Evolutionary conservation across 106 monocot genomes (phyloP).

Genomic region (Acorus gramineus): DNA sequence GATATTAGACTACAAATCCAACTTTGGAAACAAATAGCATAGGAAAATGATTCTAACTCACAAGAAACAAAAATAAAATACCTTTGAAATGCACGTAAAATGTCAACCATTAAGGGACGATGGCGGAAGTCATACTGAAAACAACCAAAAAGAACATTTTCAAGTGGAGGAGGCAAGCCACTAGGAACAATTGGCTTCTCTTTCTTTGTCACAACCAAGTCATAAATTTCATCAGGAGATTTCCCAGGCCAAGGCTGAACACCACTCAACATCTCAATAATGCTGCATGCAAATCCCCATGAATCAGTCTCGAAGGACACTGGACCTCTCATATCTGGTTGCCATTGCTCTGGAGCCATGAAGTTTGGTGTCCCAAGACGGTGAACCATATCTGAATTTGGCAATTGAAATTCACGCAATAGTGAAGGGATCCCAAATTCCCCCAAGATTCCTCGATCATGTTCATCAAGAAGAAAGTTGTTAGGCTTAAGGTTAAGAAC

Average conservation of each 20-base stretch:
- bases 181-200: slow-evolving; percentile 65
- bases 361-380: slow-evolving; percentile 73
- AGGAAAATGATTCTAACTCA: not conserved
- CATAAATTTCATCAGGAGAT: slow-evolving; percentile 51
- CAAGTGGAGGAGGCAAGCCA: slow-evolving; percentile 53
- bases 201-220: slow-evolving; percentile 56
- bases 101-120: slow-evolving; percentile 67
- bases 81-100: slow-evolving; percentile 63
- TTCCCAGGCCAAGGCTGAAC: slow-evolving; percentile 54
- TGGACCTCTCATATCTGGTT: slow-evolving; percentile 71
- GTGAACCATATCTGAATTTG: slow-evolving; percentile 39
- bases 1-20: not conserved
- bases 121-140: slow-evolving; percentile 76
- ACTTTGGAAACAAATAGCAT: not conserved
- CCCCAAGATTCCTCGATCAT: slow-evolving; percentile 54
- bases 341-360: slow-evolving; percentile 98
- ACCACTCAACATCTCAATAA: slow-evolving; percentile 88
- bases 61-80: slow-evolving; percentile 12
- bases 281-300: slow-evolving; percentile 91
- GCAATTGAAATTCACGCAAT: slow-evolving; percentile 31
- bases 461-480: slow-evolving; percentile 70
- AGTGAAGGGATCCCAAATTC: slow-evolving; percentile 78
- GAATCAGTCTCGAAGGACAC: slow-evolving; percentile 82
- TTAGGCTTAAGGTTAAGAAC: slow-evolving; percentile 82
- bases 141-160: slow-evolving; percentile 69